phyloP scores from a whole-genome alignment of 768 basidiomycete species.

The Termitomyces sp. region DNA sequence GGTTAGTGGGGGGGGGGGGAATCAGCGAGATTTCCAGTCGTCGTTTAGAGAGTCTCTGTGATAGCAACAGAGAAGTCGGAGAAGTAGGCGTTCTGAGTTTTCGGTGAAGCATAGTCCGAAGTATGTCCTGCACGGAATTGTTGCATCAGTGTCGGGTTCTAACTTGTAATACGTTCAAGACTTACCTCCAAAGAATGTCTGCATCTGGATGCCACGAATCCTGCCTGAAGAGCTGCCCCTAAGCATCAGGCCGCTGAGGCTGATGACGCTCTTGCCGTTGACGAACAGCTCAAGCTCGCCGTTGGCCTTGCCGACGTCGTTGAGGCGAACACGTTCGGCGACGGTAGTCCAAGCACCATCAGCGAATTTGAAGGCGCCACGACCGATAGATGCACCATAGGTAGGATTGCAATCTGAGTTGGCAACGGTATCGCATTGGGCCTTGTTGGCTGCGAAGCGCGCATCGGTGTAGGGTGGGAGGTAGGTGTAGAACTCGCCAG shows the following conservation, averaged over 20 bases:
- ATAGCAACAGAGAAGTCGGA: constrained; percentile 69
- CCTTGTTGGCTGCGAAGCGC: constrained; percentile 42
- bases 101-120: constrained; percentile 52
- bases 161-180: background rate
- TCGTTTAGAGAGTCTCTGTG: constrained; percentile 37
- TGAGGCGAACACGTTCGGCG: constrained; percentile 67
- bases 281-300: constrained; percentile 70
- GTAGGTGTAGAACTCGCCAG: constrained; percentile 71
- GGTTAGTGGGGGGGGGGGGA: background rate
- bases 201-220: constrained; percentile 66
- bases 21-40: constrained; percentile 2
- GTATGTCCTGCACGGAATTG: constrained; percentile 34
- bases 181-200: constrained; percentile 77
- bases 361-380: constrained; percentile 62
- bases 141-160: background rate
- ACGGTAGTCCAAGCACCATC: constrained; percentile 68
- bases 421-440: constrained; percentile 45
- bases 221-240: constrained; percentile 42
- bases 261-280: constrained; percentile 62
- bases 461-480: constrained; percentile 44
- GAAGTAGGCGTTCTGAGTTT: constrained; percentile 60
- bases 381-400: constrained; percentile 66
- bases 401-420: constrained; percentile 52
- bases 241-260: constrained; percentile 50
- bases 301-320: constrained; percentile 64